Conservation (phyloP, 345 rosid genomes). For the Citrus inodora region DNA sequence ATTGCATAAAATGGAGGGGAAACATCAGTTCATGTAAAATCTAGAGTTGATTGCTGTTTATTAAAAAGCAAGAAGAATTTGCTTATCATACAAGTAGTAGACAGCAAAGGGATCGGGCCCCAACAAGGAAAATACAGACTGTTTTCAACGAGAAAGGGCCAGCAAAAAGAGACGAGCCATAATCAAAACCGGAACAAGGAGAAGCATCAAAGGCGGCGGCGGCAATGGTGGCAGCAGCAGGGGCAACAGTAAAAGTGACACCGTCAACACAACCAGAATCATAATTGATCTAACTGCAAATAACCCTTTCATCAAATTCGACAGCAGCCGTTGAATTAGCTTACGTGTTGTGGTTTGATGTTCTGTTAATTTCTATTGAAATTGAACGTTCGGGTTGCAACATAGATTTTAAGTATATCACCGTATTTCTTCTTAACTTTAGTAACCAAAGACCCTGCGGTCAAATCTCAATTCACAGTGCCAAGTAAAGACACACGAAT, state of each 20-base stretch:
- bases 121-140: too few species aligned
- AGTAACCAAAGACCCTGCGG: too few species aligned
- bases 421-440: too few species aligned
- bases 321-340: background rate
- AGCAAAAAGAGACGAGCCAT: slow-evolving; percentile 24
- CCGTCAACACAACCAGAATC: slow-evolving; percentile 15
- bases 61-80: too few species aligned
- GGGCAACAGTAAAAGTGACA: slow-evolving; percentile 26
- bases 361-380: background rate
- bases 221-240: slow-evolving; percentile 34
- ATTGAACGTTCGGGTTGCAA: background rate
- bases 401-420: too few species aligned
- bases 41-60: too few species aligned
- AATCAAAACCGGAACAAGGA: slow-evolving; percentile 32
- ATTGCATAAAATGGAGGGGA: too few species aligned
- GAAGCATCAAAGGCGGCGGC: slow-evolving; percentile 33
- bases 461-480: too few species aligned
- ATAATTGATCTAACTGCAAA: slow-evolving; percentile 9
- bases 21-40: too few species aligned
- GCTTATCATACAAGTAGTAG: too few species aligned
- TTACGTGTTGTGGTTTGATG: background rate
- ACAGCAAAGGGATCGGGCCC: too few species aligned
- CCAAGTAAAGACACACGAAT: too few species aligned
- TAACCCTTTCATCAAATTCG: slow-evolving; percentile 12
- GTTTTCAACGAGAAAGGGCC: slow-evolving; percentile 18